Conservation (phyloP, 2,329 filamentous ascomycete species). For the Ophiocordyceps camponoti-rufipedis region DNA sequence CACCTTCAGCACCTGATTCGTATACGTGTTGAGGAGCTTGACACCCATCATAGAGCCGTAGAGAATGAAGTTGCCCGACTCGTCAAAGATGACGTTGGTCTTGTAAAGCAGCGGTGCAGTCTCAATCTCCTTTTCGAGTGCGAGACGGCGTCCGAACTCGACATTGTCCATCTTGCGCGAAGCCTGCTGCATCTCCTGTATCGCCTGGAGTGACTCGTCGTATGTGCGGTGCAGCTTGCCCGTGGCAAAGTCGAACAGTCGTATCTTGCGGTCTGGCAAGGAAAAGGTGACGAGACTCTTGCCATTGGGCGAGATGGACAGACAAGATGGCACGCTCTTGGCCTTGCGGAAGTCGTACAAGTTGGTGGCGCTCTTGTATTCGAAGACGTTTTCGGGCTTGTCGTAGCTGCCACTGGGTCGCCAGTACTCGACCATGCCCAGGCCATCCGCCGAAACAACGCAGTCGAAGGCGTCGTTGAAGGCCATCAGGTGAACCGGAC, state of each 20-base stretch:
- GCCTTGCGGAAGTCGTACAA: constrained; percentile 96
- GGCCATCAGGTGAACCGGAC: constrained; percentile 64
- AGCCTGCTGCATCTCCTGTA: constrained; percentile 88
- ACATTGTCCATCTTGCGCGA: constrained; percentile 69
- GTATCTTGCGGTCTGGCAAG: constrained; percentile 81
- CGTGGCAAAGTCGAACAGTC: constrained; percentile 80
- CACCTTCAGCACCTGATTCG: constrained; percentile 77
- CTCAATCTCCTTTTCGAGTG: constrained; percentile 74
- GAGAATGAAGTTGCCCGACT: constrained; percentile 85
- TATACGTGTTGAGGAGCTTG: constrained; percentile 91
- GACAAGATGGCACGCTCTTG: constrained; percentile 64
- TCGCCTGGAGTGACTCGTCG: constrained; percentile 78
- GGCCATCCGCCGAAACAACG: constrained; percentile 73
- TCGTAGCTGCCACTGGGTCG: constrained; percentile 62
- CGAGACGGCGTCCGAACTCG: constrained; percentile 79
- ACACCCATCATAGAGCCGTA: constrained; percentile 85
- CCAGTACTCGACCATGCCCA: constrained; percentile 97
- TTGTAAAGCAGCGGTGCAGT: constrained; percentile 47
- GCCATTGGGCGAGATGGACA: constrained; percentile 74
- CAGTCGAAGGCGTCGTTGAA: constrained; percentile 85
- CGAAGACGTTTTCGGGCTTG: constrained; percentile 81
- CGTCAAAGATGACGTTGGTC: constrained; percentile 83
- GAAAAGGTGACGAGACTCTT: constrained; percentile 78
- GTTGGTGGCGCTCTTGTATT: constrained; percentile 84
- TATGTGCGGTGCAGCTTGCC: constrained; percentile 84